Base-by-base conservation (phyloP, 768 basidiomycete genomes). In the Tylopilus sp. region DNA sequence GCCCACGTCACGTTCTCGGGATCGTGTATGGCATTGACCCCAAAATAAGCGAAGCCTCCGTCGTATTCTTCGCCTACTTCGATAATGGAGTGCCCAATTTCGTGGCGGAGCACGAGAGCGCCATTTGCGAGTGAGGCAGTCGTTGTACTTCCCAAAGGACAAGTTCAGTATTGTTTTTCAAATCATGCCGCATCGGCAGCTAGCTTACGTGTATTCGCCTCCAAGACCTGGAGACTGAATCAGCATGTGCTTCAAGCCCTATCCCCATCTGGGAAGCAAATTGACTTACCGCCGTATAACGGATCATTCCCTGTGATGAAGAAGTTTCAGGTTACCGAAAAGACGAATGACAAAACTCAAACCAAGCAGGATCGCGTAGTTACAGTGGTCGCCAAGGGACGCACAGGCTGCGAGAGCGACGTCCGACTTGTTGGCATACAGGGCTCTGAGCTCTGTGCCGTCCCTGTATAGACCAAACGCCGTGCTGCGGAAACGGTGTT, bases 61-160 rank as follows among this genome's bases (percentile, higher is more conserved):
- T 91, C 89, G 63, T 92, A 90, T 70, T 90, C 89, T 69, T 91
- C 89, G 5, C 89, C 89, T 19, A 89, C 84, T 8, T 81, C 72
- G 59, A 90, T 87, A 44, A 90, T 81, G 22, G 86, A 88, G 69
- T 92, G 89, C 0, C 89, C 89, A 1, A 90, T 79, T 67, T 90
- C 89, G 61, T 89, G 89, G 7, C 87, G 79, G 28, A 91, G 77
- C 7, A 90, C 86, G 19, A 87, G 77, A 17, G 87, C 80, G 0
- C 89, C 88, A 49, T 90, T 92, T 13, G 82, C 75, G 19, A 80
- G 67, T 1, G 89, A 91, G 2, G 88, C 81, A 11, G 89, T 92
- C 50, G 87, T 82, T 5, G 87, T 85, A 4, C 89, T 89, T 28
- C n/a, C n/a, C n/a, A n/a, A 14, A 14, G 21, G 34, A 37, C 25